phyloP scores from a whole-genome alignment of 1,284 basidiomycete species.

The Rhodotorula sp. region DNA sequence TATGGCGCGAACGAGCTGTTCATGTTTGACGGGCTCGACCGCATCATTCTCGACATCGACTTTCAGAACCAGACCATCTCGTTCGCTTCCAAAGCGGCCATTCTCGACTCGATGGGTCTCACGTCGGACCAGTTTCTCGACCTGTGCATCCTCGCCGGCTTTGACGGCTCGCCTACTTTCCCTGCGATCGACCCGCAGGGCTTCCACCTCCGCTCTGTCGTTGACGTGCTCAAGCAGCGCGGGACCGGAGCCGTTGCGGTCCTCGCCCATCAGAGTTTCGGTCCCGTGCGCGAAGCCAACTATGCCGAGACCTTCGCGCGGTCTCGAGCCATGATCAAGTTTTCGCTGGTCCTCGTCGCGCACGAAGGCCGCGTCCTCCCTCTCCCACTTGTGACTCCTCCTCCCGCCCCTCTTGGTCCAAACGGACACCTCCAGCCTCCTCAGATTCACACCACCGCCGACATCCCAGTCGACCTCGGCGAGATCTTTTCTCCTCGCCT shows the following conservation, averaged over 20 bases:
- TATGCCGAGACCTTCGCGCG: conserved; percentile 81
- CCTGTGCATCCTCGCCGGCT: conserved; percentile 85
- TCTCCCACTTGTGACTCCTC: conserved; percentile 71
- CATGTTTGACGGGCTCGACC: conserved; percentile 80
- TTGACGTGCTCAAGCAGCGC: conserved; percentile 85
- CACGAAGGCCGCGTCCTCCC: conserved; percentile 82
- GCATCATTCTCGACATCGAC: conserved; percentile 83
- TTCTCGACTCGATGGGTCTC: conserved; percentile 73
- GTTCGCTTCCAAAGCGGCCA: conserved; percentile 74
- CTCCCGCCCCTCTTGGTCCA: conserved; percentile 51
- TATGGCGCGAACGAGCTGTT: conserved; percentile 87
- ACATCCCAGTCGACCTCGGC: conserved; percentile 86
- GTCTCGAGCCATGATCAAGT: conserved; percentile 88
- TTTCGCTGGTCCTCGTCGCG: conserved; percentile 82
- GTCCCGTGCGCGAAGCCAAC: conserved; percentile 43
- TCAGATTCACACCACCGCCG: conserved; percentile 67
- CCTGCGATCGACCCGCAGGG: conserved; percentile 69
- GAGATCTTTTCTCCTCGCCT: conserved; percentile 93
- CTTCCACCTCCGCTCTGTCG: conserved; percentile 73
- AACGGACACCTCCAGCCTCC: conserved; percentile 40
- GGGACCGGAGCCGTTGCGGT: conserved; percentile 71
- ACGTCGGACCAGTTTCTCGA: conserved; percentile 92
- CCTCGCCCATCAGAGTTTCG: conserved; percentile 33
- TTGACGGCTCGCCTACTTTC: conserved; percentile 80
- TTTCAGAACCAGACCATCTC: conserved; percentile 71